Evolutionary conservation across 306 rosid species (phyloP).

Genomic region (Trifolium dubium): DNA sequence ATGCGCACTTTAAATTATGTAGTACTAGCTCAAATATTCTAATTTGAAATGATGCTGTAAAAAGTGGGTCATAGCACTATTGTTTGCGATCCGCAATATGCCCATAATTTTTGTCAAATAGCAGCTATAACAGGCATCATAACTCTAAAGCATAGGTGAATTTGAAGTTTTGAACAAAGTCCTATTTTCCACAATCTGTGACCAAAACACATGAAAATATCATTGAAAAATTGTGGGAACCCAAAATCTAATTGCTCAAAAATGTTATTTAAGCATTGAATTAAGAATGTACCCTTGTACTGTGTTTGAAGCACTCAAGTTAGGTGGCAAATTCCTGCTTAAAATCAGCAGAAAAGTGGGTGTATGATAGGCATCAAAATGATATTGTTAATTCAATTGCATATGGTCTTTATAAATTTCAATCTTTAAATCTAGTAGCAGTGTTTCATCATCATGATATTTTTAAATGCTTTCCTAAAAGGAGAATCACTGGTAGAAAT

Average conservation of each 20-base stretch:
- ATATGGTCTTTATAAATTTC: background rate
- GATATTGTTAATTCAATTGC: background rate
- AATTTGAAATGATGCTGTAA: too few relatives aligned
- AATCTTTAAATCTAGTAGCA: slow-evolving; percentile 17
- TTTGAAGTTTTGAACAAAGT: background rate
- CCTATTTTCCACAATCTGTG: background rate
- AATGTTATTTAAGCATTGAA: background rate
- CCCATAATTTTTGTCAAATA: background rate
- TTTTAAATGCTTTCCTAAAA: background rate
- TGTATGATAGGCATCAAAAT: slow-evolving; percentile 12
- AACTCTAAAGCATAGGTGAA: background rate
- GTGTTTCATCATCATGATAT: background rate
- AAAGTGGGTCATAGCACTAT: background rate
- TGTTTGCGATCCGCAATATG: background rate
- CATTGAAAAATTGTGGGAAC: background rate
- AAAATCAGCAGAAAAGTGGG: background rate
- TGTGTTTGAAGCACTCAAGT: background rate
- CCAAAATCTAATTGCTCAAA: slow-evolving; percentile 1
- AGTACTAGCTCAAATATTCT: too few relatives aligned
- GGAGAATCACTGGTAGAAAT: background rate
- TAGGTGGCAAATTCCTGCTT: background rate
- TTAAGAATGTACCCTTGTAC: too few relatives aligned
- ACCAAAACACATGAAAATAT: background rate
- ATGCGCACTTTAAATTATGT: too few relatives aligned
- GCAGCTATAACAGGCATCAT: background rate